Base-by-base conservation (phyloP, 2,329 filamentous ascomycete species). In the Emydomyces testavorans region DNA sequence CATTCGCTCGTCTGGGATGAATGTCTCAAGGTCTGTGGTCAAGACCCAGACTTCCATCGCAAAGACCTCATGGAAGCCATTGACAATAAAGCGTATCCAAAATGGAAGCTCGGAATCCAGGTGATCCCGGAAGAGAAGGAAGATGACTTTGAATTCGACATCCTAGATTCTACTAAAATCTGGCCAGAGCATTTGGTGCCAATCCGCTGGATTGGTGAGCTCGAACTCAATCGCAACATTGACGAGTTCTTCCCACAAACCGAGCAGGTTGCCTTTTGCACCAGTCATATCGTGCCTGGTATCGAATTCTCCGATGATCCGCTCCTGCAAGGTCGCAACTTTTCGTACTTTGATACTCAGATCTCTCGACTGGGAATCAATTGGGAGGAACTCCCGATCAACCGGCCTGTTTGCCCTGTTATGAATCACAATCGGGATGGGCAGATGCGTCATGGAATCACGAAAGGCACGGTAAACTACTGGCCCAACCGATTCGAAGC, bases 41-140 rank as follows among this genome's bases (percentile, higher is more conserved):
- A 85, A 57, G 83, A 90, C 50, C 84, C 85, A 0, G 85, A 92
- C 52, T 90, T 86, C 68, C 85, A 90, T 56, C 78, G 84, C 49
- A 86, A 85, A 62, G 85, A 90, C 54, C 70, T 92, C 0, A 75
- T 73, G 58, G 78, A 84, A 51, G 84, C 85, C 4, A 90, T 92
- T 44, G 78, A 83, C 10, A 79, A 71, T 13, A 82, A 83, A 5
- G 72, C 73, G 0, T 88, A 73, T 56, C 84, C 85, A 6, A 83
- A 79, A 58, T 92, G 84, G 84, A 82, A 83, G 58, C 85, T 92
- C 50, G 84, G 83, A 36, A 80, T 93, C n/a, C 86, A 93, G 59
- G 72, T 80, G 2, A 76, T 92, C 18, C 76, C 82, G 0, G 85
- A 90, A 54, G 73, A 73, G 6, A 74, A 80, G 41, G 77, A 85